Evolutionary conservation across 163 green algal species (phyloP), one percentile per base, ranked within the genome.

Genomic region (Prototheca stagnorum): DNA sequence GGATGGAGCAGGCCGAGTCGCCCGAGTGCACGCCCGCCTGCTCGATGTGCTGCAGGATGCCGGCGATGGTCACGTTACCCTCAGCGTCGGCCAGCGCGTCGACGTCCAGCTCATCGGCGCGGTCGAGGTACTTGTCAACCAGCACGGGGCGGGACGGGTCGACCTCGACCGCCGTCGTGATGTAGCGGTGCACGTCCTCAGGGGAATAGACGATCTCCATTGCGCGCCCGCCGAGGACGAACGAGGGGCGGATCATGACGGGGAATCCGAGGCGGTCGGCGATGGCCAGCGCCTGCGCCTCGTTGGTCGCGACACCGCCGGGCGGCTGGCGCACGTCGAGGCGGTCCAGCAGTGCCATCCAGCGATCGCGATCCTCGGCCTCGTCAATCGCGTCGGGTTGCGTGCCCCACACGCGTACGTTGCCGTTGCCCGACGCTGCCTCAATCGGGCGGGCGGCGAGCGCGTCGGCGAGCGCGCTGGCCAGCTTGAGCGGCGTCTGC

Each of bases 11-110:
- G 0, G 87, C 87, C 0, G 74, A 89, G 72, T 97, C 88, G 46
- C 86, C 70, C 29, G 64, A 81, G 64, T 90, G 78, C 44, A 95
- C 76, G 39, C 88, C 88, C n/a, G 87, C 88, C 72, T 95, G 80
- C 77, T 98, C 90, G 60, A 97, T 97, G 75, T 98, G 90, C 79
- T 98, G 86, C 85, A 98, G 95, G 77, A 98, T 93, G 54, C 87
- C 90, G 20, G 73, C 80, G 54, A 97, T 95, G 21, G 83, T 71
- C n/a, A 93, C 80, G 64, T 91, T 92, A 57, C 87, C 87, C 19
- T 95, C 60, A 53, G 72, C 62, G 67, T 97, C 90, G 27, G 76
- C 74, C 61, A 98, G 60, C 3, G 82, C 84, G 64, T 98, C 90
- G 27, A 97, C 86, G 55, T 98, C 90, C 42, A 98, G 59, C 73